Evolutionary conservation across 768 basidiomycete species (phyloP).

Genomic region (Mycena vitilis): DNA sequence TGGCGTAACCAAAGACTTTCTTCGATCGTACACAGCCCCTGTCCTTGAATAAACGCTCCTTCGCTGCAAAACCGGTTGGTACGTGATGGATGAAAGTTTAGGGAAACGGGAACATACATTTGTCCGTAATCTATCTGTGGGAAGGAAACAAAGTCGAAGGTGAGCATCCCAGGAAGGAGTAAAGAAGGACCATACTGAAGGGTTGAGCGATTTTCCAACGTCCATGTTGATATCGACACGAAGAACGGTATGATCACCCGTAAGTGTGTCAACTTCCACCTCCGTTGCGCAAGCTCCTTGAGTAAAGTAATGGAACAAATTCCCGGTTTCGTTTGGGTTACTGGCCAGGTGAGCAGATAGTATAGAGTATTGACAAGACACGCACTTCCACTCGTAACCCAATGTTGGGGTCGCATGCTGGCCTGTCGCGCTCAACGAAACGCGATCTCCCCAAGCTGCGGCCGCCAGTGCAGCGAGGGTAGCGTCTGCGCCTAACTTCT

Average conservation of each 20-base stretch:
- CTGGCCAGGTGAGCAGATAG: conserved; percentile 7
- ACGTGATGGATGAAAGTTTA: not conserved
- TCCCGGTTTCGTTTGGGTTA: conserved; percentile 37
- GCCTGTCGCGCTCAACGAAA: conserved; percentile 35
- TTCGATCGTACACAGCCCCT: conserved; percentile 35
- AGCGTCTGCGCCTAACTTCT: conserved; percentile 31
- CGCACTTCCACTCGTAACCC: conserved; percentile 38
- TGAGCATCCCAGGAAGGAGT: no score
- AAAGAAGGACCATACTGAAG: no score
- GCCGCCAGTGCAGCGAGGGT: conserved; percentile 35
- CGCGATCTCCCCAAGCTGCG: conserved; percentile 34
- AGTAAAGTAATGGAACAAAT: conserved; percentile 37
- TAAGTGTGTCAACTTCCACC: conserved; percentile 37
- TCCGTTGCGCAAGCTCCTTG: conserved; percentile 36
- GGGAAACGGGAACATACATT: conserved; percentile 14
- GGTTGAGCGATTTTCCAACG: conserved; percentile 27
- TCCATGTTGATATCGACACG: conserved; percentile 38
- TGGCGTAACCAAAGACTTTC: conserved; percentile 38
- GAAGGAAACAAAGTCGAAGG: no score
- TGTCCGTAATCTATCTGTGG: conserved; percentile 34
- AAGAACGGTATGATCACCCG: conserved; percentile 36
- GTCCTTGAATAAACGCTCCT: conserved; percentile 36
- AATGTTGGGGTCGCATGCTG: conserved; percentile 28
- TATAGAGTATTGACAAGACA: not conserved
- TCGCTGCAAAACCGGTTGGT: conserved; percentile 16